Evolutionary conservation across 345 rosid species (phyloP).

Genomic region (Citropsis articulata): DNA sequence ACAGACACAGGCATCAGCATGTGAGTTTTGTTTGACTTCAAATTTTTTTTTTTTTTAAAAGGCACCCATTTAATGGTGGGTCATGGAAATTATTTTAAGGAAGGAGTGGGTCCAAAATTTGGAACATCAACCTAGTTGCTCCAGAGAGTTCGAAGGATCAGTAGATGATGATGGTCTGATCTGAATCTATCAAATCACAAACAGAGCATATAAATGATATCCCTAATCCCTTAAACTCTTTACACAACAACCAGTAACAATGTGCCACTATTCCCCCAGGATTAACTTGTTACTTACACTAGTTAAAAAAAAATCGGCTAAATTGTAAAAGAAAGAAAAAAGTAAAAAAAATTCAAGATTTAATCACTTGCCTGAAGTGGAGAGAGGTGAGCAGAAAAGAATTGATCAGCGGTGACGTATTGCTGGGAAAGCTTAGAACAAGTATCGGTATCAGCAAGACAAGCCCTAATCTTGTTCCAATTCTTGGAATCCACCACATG

Average conservation of each 20-base stretch:
- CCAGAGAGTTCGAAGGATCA: constrained; percentile 10
- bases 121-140: neutral
- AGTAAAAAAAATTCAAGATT: neutral
- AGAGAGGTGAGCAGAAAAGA: constrained; percentile 53
- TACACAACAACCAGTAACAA: neutral
- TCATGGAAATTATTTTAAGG: neutral
- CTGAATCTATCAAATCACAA: neutral
- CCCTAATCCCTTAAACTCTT: neutral
- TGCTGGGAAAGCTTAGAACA: constrained; percentile 58
- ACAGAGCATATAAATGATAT: neutral
- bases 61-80: neutral
- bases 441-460: constrained; percentile 60
- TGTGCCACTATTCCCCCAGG: too few relatives aligned
- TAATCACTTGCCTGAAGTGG: constrained; percentile 67
- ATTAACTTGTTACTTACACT: too few relatives aligned
- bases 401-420: constrained; percentile 68
- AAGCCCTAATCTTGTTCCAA: constrained; percentile 67
- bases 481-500: constrained; percentile 56
- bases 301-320: too few relatives aligned
- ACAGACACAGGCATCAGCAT: neutral
- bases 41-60: too few relatives aligned
- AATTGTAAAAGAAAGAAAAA: too few relatives aligned
- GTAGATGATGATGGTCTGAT: neutral
- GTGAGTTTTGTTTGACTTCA: neutral
- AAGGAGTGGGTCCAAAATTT: constrained; percentile 18